Base-by-base conservation (phyloP, 192 early-diverging fungal species). In the Backusella parvicylindrica region DNA sequence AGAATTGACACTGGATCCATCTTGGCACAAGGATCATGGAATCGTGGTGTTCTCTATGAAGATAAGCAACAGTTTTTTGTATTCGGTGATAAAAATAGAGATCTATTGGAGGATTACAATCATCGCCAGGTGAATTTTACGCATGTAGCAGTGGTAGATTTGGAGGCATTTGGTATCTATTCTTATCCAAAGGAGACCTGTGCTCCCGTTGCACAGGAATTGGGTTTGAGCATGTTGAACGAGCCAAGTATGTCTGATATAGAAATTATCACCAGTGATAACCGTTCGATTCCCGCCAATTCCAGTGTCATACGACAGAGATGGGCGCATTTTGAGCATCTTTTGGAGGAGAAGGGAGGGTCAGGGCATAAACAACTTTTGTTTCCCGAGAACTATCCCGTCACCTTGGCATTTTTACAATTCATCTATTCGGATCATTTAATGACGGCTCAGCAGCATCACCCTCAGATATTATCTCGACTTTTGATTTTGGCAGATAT, bases 21-120 rank as follows among this genome's bases (percentile, higher is more conserved):
- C 33, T 91, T 93, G 72, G 83, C 83, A n/a, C 79, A 84, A 1
- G 92, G 92, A 1, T 90, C 90, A 40, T 93, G 92, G 92, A 92
- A 93, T 80, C 82, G 89, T 67, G 90, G 88, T 18, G 70, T 92
- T 1, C 76, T 93, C 21, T 79, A 89, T 32, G 84, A 86, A 35
- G 81, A 85, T 68, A 81, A 84, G 21, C 91, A 92, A 43, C 83
- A 86, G 26, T 86, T 89, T 70, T 76, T 91, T 30, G 84, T 92
- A 11, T 93, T 93, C 82, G 92, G 92, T 15, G 85, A 93, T 75
- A 86, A 80, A 43, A 73, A 79, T 2, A 85, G 92, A 31, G 86
- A 84, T 74, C 78, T 92, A n/a, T 83, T 87, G 13, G 89, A 92
- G 68, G 92, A 93, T 70, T 93, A 93, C 73, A 89, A 91, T 77